phyloP scores from a whole-genome alignment of 1,284 basidiomycete species.

The Paramarasmius palmivorus region DNA sequence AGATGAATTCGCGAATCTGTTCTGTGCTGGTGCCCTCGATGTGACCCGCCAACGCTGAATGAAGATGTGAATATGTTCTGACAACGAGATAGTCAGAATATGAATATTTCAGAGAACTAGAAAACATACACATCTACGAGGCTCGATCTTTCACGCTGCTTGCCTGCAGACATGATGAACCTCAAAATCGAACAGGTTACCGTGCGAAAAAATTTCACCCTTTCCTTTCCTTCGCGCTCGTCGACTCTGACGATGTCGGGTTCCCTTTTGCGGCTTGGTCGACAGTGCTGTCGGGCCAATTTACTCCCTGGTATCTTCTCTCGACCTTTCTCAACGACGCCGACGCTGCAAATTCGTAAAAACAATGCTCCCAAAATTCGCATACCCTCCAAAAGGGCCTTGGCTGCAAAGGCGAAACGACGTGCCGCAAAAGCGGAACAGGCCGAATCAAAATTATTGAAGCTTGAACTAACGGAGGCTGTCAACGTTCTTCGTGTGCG shows the following conservation, averaged over 20 bases:
- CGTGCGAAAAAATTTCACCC: no score
- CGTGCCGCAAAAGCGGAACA: slow-evolving; percentile 43
- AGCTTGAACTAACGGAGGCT: slow-evolving; percentile 63
- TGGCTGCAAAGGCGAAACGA: slow-evolving; percentile 55
- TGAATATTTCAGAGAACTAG: not conserved
- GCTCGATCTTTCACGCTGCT: slow-evolving; percentile 45
- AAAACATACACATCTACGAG: slow-evolving; percentile 55
- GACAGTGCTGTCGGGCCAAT: slow-evolving; percentile 26
- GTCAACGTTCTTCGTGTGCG: slow-evolving; percentile 69
- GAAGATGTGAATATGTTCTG: slow-evolving; percentile 69
- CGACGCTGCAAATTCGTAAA: slow-evolving; percentile 43
- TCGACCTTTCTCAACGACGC: slow-evolving; percentile 53
- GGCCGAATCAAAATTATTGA: slow-evolving; percentile 50
- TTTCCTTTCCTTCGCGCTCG: not conserved
- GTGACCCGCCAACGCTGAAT: slow-evolving; percentile 57
- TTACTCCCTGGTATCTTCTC: slow-evolving; percentile 11
- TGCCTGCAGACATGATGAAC: slow-evolving; percentile 30
- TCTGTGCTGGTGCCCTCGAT: slow-evolving; percentile 56
- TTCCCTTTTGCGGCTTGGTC: slow-evolving; percentile 18
- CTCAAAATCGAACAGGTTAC: not conserved
- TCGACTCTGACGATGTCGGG: not conserved
- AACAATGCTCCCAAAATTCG: slow-evolving; percentile 51
- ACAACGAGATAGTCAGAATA: slow-evolving; percentile 1
- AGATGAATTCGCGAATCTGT: slow-evolving; percentile 58
- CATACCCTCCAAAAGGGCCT: slow-evolving; percentile 62